These are phyloP conservation scores for Podospora pseudocomata DNA, from an alignment of 495 filamentous ascomycete species.

Conservation along the genomic window DNA sequence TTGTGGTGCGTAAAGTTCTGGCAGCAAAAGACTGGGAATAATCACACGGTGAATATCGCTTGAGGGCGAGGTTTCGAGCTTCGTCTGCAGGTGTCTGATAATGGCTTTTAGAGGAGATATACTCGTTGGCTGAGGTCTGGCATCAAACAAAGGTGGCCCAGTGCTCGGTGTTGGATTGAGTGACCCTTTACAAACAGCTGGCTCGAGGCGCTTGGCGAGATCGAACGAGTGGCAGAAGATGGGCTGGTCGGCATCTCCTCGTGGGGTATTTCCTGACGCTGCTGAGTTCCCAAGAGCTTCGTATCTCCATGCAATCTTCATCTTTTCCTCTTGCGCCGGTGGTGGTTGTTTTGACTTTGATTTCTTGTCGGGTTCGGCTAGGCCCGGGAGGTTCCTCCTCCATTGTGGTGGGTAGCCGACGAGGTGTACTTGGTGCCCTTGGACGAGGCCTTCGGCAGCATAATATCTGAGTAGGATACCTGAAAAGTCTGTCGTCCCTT, in stretches of 20 bases:
- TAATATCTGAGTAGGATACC: slow-evolving; percentile 82
- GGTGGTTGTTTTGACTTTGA: slow-evolving; percentile 39
- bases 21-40: slow-evolving; percentile 78
- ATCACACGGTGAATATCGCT: slow-evolving; percentile 74
- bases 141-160: slow-evolving; percentile 24
- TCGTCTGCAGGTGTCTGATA: slow-evolving; percentile 54
- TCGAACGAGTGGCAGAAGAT: slow-evolving; percentile 88
- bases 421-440: slow-evolving; percentile 84
- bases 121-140: slow-evolving; percentile 8
- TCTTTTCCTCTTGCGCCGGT: slow-evolving; percentile 58
- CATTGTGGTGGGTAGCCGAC: slow-evolving; percentile 75
- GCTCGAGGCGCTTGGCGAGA: slow-evolving; percentile 73
- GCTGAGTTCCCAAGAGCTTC: slow-evolving; percentile 66
- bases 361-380: slow-evolving; percentile 50
- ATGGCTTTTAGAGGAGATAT: slow-evolving; percentile 62
- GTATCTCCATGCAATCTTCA: slow-evolving; percentile 99
- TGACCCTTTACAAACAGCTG: slow-evolving; percentile 48
- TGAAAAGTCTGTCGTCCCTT: slow-evolving; percentile 91
- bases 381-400: slow-evolving; percentile 76
- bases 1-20: slow-evolving; percentile 69
- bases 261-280: slow-evolving; percentile 52
- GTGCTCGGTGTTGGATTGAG: slow-evolving; percentile 46
- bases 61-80: slow-evolving; percentile 55
- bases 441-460: slow-evolving; percentile 88
- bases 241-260: slow-evolving; percentile 41